Evolutionary conservation across 1,284 basidiomycete species (phyloP), one percentile per base, ranked within the genome.

Genomic region (Calocybe gambosa): DNA sequence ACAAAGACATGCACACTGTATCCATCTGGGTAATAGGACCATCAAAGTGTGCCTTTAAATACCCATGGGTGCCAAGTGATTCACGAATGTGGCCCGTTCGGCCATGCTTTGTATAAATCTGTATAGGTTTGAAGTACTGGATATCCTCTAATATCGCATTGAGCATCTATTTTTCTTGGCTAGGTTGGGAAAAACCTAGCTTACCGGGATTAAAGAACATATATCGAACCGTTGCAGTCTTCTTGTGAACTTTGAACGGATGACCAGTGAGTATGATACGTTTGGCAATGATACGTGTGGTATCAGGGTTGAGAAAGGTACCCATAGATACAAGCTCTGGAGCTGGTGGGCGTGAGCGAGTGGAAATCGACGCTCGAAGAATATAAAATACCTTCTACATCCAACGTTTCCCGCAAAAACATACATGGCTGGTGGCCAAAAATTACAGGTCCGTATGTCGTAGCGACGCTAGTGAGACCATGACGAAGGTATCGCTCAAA

Each of bases 21-120:
- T 95, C 93, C 93, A 98, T 96, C 69, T 97, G 94, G 59, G 80
- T 89, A 57, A 99, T 83, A 6, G 89, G 89, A 1, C 91, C 92
- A 61, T 98, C 95, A 65, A 99, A 99, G 62, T 93, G 82, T 8
- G 93, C 93, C 70, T 99, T 99, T 76, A 92, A 94, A 68, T 98
- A 97, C 9, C 95, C 96, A 60, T 99, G 95, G 19, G 93, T 98
- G 41, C 95, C 95, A n/a, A 99, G 77, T 5, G 90, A 85, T 66
- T 95, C 95, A 28, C 78, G 80, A 59, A 94, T 93, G 63, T 98
- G 93, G 0, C 95, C 95, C n/a, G 77, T 80, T 12, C 91, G 77
- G 1, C 96, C 96, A 50, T 87, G 78, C 67, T 99, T 99, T 1
- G 94, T 99, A 60, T 93, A 78, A 48, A 99, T 70, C 59, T 95